Percentiles rank a stretch among this genome's conserved stretches.
These are phyloP conservation scores for Didymella exigua DNA, from an alignment of 2,329 filamentous ascomycete species.

Conservation along the genomic window DNA sequence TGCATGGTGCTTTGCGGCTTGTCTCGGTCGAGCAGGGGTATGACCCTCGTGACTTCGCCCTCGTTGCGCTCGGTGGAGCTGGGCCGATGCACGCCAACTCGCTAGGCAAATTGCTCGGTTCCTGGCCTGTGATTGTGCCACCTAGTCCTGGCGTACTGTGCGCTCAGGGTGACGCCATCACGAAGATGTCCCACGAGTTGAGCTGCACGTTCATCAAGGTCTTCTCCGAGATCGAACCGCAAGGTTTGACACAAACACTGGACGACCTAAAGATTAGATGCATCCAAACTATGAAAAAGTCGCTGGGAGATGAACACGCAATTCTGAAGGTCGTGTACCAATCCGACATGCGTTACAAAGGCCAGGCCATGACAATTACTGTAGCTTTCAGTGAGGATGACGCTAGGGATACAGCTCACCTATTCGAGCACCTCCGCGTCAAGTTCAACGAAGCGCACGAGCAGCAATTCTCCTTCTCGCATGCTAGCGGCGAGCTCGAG, in stretches of 20 bases:
- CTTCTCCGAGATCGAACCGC: constrained; percentile 45
- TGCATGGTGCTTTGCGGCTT: constrained; percentile 58
- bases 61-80: constrained; percentile 59
- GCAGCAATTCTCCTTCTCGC: constrained; percentile 55
- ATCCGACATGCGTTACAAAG: constrained; percentile 56
- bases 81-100: constrained; percentile 60
- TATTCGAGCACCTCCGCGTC: constrained; percentile 42
- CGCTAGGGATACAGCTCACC: constrained; percentile 36
- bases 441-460: constrained; percentile 53
- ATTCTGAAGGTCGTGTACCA: constrained; percentile 48
- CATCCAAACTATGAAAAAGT: constrained; percentile 47
- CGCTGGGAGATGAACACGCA: constrained; percentile 41
- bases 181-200: constrained; percentile 56
- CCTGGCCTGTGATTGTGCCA: constrained; percentile 60
- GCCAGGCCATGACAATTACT: constrained; percentile 50
- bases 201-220: constrained; percentile 54
- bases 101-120: constrained; percentile 56
- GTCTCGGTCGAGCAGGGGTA: constrained; percentile 60
- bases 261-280: constrained; percentile 47
- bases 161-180: constrained; percentile 58
- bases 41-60: constrained; percentile 57
- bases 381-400: constrained; percentile 47
- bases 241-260: constrained; percentile 45
- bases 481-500: constrained; percentile 54
- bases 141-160: constrained; percentile 58